A percentile compares a stretch with the other conserved stretches of the same genome.
Evolutionary conservation across 169 alveolate species (phyloP).

Genomic region (Besnoitia besnoiti): DNA sequence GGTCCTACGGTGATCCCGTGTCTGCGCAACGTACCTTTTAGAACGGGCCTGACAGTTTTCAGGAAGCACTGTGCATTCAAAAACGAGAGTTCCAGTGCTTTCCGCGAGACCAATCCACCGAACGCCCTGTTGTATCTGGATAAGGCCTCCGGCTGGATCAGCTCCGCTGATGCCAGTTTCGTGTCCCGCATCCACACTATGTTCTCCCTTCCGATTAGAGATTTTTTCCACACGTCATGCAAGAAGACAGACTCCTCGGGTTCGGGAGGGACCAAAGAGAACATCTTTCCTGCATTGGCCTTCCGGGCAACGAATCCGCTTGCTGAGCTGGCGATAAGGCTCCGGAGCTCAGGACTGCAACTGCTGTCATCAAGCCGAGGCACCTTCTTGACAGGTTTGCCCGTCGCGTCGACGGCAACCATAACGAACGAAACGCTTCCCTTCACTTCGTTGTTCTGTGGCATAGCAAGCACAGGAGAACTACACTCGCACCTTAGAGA

Average conservation of each 20-base stretch:
- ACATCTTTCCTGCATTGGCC: background rate
- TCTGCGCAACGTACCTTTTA: slow-evolving; percentile 32
- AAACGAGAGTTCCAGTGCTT: slow-evolving; percentile 65
- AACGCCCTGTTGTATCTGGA: slow-evolving; percentile 53
- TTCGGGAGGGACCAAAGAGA: slow-evolving; percentile 38
- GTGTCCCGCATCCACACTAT: slow-evolving; percentile 40
- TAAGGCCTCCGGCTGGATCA: slow-evolving; percentile 64
- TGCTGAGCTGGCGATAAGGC: background rate
- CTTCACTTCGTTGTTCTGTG: slow-evolving; percentile 34
- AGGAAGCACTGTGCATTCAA: slow-evolving; percentile 65
- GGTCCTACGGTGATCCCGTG: background rate
- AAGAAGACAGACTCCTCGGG: slow-evolving; percentile 54
- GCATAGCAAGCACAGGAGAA: background rate
- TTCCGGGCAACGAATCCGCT: background rate
- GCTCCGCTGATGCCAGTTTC: slow-evolving; percentile 41
- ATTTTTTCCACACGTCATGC: slow-evolving; percentile 53
- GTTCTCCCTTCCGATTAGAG: background rate
- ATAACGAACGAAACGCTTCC: slow-evolving; percentile 63
- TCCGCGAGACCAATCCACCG: slow-evolving; percentile 62
- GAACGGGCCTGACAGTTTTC: background rate
- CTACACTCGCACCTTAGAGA: too few relatives aligned
- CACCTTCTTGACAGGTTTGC: slow-evolving; percentile 27
- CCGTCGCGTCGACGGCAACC: slow-evolving; percentile 57
- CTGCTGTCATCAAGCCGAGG: slow-evolving; percentile 37
- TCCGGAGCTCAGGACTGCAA: slow-evolving; percentile 18